phyloP scores from a whole-genome alignment of 805 yeast species.

The Ogataea nonfermentans region DNA sequence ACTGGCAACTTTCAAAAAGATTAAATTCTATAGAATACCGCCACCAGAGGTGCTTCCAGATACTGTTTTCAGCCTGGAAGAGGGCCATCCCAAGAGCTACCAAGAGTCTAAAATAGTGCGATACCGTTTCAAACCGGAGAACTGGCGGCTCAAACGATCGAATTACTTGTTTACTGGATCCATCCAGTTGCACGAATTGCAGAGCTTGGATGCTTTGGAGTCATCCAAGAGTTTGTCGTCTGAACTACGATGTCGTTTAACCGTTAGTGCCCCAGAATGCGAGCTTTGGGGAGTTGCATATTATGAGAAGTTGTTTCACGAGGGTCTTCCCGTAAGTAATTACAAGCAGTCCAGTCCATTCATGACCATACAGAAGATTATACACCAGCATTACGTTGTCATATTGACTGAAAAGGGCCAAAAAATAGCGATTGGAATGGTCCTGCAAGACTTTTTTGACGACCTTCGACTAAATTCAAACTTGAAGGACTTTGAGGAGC shows the following conservation, averaged over 20 bases:
- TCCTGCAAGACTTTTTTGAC: conserved; percentile 26
- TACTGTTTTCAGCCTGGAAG: conserved; percentile 7
- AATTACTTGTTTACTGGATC: conserved; percentile 24
- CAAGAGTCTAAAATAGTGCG: conserved; percentile 13
- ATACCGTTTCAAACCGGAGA: conserved; percentile 19
- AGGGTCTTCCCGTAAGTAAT: conserved; percentile 13
- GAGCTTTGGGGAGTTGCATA: conserved; percentile 19
- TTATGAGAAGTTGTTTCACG: conserved; percentile 13
- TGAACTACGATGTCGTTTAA: conserved; percentile 19
- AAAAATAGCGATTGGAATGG: conserved; percentile 27
- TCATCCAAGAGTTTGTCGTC: conserved; percentile 16
- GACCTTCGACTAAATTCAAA: conserved; percentile 23
- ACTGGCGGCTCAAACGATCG: conserved; percentile 16
- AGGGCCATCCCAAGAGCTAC: conserved; percentile 8
- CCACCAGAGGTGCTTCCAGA: conserved; percentile 22
- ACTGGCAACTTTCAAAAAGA: conserved; percentile 25
- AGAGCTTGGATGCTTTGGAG: conserved; percentile 17
- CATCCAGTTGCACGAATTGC: conserved; percentile 24
- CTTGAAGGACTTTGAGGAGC: conserved; percentile 20
- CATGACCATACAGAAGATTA: conserved; percentile 23
- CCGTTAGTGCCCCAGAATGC: conserved; percentile 12
- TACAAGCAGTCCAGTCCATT: conserved; percentile 17
- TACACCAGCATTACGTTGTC: conserved; percentile 23
- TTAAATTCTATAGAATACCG: conserved; percentile 26
- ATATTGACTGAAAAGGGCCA: conserved; percentile 17